These are phyloP conservation scores for Ettlia oleoabundans DNA, from an alignment of 139 green algal species.

Conservation along the genomic window DNA sequence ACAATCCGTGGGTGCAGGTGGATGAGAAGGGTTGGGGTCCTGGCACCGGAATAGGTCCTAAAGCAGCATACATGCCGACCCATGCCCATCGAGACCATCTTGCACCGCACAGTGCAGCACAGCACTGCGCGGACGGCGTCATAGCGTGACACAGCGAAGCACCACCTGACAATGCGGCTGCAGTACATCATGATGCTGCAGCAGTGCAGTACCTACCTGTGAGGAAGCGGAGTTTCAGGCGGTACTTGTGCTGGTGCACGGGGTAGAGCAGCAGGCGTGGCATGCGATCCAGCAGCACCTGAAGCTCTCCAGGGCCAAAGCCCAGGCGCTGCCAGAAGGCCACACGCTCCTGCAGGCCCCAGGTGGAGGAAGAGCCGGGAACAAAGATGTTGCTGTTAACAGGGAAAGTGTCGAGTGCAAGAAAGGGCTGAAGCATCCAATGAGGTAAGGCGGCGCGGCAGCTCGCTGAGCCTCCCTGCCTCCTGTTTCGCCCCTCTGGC, in stretches of 20 bases:
- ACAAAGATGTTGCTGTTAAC: background rate
- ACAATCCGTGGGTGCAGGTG: background rate
- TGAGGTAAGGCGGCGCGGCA: no score
- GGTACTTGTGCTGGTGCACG: conserved; percentile 33
- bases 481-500: no score
- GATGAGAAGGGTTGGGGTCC: background rate
- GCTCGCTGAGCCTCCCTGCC: no score
- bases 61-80: background rate
- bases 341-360: conserved; percentile 5
- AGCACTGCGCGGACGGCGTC: background rate
- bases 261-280: conserved; percentile 42
- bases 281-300: conserved; percentile 3
- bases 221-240: conserved; percentile 43
- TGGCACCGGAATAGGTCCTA: background rate
- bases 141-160: background rate
- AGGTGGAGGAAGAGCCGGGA: background rate
- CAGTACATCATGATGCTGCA: background rate
- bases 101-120: no score
- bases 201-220: background rate
- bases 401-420: background rate
- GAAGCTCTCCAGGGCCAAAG: conserved; percentile 11
- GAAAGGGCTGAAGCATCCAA: no score
- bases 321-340: conserved; percentile 26
- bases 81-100: no score
- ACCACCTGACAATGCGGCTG: background rate